phyloP scores from a whole-genome alignment of 257 asterid genomes.

The Ehretia macrophylla region DNA sequence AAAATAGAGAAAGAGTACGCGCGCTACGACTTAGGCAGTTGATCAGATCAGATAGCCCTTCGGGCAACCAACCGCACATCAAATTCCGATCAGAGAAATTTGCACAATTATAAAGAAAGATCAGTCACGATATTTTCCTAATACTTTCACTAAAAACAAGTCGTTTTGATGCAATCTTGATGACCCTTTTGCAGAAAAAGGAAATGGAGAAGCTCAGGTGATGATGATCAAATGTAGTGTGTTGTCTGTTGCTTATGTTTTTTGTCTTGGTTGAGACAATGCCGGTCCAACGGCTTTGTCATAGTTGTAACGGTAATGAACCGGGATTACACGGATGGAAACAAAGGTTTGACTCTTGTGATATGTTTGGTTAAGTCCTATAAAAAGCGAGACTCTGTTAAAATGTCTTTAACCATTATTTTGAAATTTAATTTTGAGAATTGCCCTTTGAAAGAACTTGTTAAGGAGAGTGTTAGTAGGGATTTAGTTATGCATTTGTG shows the following conservation, averaged over 20 bases:
- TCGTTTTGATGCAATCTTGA: neutral
- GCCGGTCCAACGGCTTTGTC: conserved; percentile 21
- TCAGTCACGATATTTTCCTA: too few species aligned
- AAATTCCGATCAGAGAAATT: too few species aligned
- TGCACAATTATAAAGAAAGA: too few species aligned
- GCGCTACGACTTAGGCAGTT: too few species aligned
- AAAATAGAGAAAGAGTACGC: too few species aligned
- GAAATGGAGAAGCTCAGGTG: conserved; percentile 10
- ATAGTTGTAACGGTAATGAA: conserved; percentile 19
- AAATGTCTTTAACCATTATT: too few species aligned
- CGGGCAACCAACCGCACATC: too few species aligned
- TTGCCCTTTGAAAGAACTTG: conserved; percentile 9
- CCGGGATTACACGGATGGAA: conserved; percentile 34
- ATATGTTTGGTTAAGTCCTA: neutral
- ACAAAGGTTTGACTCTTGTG: neutral
- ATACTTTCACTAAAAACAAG: neutral
- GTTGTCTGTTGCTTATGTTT: neutral
- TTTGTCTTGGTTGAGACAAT: neutral
- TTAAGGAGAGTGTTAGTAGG: conserved; percentile 25
- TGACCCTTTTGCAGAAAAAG: neutral
- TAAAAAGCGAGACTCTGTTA: neutral
- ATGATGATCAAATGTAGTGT: neutral
- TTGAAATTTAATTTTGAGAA: neutral
- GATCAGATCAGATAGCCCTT: too few species aligned
- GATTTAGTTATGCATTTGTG: conserved; percentile 18